phyloP scores from a whole-genome alignment of 495 filamentous ascomycete genomes.

The Hyaloscypha hepaticicola region DNA sequence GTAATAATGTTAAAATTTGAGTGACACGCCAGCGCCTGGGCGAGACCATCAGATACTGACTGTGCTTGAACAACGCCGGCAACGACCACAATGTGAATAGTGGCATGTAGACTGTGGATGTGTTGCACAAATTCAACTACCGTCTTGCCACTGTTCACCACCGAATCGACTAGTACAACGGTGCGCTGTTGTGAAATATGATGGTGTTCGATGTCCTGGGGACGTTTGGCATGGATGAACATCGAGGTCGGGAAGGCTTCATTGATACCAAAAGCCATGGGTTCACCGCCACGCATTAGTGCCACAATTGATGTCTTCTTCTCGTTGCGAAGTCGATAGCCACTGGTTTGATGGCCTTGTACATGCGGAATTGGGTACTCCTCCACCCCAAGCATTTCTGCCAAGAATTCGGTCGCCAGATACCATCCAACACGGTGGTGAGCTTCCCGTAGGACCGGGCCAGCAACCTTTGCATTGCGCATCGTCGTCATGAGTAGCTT shows the following conservation, averaged over 20 bases:
- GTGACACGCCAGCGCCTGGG: constrained; percentile 31
- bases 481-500: constrained; percentile 59
- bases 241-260: constrained; percentile 53
- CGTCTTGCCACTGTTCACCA: constrained; percentile 57
- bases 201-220: constrained; percentile 44
- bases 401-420: constrained; percentile 50
- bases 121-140: constrained; percentile 53
- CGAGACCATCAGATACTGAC: constrained; percentile 35
- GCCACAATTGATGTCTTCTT: constrained; percentile 55
- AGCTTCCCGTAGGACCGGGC: constrained; percentile 49
- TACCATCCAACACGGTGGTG: constrained; percentile 55
- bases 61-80: constrained; percentile 55
- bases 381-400: constrained; percentile 54
- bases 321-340: constrained; percentile 55
- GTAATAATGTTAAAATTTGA: constrained; percentile 45
- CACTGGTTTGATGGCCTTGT: constrained; percentile 46
- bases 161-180: constrained; percentile 60
- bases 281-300: constrained; percentile 65
- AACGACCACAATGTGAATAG: constrained; percentile 54
- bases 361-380: constrained; percentile 52
- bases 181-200: constrained; percentile 44
- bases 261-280: constrained; percentile 64
- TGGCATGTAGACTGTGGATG: constrained; percentile 44
- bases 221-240: constrained; percentile 54
- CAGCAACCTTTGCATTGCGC: constrained; percentile 48